These are phyloP conservation scores for Fusarium zealandicum DNA, from an alignment of 2,329 filamentous ascomycete genomes.

Conservation along the genomic window DNA sequence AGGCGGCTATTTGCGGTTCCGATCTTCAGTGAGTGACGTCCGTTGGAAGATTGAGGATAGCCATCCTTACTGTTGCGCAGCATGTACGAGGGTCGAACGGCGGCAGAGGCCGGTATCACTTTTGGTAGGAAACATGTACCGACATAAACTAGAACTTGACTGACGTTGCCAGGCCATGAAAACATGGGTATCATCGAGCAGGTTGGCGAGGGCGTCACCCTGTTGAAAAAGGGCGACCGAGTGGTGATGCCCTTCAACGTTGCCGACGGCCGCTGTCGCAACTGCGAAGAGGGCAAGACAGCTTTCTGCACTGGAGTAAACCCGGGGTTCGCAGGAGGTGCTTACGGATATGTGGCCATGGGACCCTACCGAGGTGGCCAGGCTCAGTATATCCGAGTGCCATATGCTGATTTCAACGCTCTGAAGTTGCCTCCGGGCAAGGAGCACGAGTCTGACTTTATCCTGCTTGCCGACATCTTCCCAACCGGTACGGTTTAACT, in stretches of 20 bases:
- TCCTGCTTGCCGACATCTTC: conserved; percentile 53
- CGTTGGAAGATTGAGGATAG: accelerated
- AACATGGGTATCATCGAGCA: conserved; percentile 67
- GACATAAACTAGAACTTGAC: neutral
- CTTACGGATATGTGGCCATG: conserved; percentile 65
- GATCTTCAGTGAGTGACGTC: conserved; percentile 51
- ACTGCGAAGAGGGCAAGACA: conserved; percentile 69
- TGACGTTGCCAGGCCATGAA: conserved; percentile 54
- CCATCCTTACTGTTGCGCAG: conserved; percentile 43
- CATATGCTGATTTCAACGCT: conserved; percentile 72
- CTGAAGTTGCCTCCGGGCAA: conserved; percentile 66
- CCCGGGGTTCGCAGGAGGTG: conserved; percentile 48
- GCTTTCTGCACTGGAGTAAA: conserved; percentile 68
- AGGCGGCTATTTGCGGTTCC: conserved; percentile 62
- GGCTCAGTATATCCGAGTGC: conserved; percentile 70
- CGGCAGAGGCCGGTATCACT: conserved; percentile 66
- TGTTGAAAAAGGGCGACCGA: conserved; percentile 68
- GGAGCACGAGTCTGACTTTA: conserved; percentile 68
- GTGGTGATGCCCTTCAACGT: conserved; percentile 73
- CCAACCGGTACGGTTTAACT: conserved; percentile 39
- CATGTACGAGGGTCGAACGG: conserved; percentile 72
- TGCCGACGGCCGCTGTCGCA: conserved; percentile 67
- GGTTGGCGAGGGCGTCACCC: conserved; percentile 63
- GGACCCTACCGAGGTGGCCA: conserved; percentile 61
- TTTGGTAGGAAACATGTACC: conserved; percentile 55